These are phyloP conservation scores for Phytophthora foliorum DNA, from an alignment of 352 stramenopile genomes.

Conservation along the genomic window DNA sequence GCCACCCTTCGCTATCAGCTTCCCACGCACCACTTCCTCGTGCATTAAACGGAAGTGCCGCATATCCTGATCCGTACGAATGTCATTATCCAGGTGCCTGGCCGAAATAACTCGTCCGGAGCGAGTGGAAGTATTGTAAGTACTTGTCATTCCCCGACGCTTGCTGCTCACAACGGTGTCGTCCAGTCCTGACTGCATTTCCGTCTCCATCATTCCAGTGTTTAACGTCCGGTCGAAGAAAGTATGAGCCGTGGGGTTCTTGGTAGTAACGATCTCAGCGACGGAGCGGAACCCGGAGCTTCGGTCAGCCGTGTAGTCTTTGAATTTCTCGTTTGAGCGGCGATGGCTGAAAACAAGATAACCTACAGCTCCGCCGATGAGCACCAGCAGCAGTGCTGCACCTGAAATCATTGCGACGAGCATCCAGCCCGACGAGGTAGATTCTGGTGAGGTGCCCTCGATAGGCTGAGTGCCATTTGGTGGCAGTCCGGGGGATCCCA, in stretches of 20 bases:
- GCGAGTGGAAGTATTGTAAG: constrained; percentile 19
- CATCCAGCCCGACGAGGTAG: constrained; percentile 40
- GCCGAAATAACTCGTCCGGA: constrained; percentile 18
- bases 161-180: constrained; percentile 33
- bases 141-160: constrained; percentile 18
- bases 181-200: constrained; percentile 17
- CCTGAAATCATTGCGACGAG: constrained; percentile 52
- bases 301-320: constrained; percentile 29
- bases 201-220: constrained; percentile 20
- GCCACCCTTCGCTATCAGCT: constrained; percentile 59
- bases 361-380: constrained; percentile 33
- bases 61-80: constrained; percentile 74
- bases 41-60: constrained; percentile 60
- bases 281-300: constrained; percentile 27
- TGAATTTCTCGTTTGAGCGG: constrained; percentile 22
- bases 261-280: constrained; percentile 1
- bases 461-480: constrained; percentile 12
- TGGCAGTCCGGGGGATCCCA: neutral
- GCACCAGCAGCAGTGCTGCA: constrained; percentile 30
- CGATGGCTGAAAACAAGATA: constrained; percentile 44
- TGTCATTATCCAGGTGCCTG: constrained; percentile 60
- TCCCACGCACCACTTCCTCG: constrained; percentile 51
- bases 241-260: constrained; percentile 17
- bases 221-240: constrained; percentile 40
- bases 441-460: neutral